Conservation (phyloP, 2,329 filamentous ascomycete genomes). For the Beauveria varroae region DNA sequence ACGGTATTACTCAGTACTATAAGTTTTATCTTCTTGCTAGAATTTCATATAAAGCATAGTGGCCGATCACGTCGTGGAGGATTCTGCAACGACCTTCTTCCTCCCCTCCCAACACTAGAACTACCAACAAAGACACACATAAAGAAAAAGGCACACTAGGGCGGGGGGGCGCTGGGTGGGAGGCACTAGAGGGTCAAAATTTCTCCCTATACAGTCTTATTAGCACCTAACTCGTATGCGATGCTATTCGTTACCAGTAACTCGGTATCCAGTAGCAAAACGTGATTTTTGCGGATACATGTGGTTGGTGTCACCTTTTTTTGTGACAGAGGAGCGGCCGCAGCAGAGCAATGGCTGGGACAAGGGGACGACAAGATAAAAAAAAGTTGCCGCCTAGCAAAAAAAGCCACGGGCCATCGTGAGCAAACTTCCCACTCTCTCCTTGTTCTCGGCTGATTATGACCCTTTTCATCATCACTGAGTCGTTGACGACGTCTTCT, state of each 20-base stretch:
- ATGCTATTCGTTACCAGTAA: slow-evolving; percentile 5
- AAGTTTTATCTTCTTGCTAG: neutral
- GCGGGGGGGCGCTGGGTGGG: neutral
- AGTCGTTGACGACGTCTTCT: neutral
- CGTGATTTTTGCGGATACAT: neutral
- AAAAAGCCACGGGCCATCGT: neutral
- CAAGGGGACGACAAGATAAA: neutral
- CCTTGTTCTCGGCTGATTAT: neutral
- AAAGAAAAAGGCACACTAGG: neutral
- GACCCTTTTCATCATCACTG: neutral
- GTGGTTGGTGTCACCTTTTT: neutral
- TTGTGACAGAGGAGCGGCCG: neutral
- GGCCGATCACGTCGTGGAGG: too few relatives aligned
- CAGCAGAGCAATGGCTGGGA: neutral
- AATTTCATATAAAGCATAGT: too few relatives aligned
- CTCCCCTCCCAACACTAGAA: neutral
- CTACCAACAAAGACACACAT: neutral
- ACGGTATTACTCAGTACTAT: neutral
- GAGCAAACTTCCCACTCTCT: neutral
- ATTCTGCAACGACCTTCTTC: too few relatives aligned
- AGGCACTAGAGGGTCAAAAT: neutral
- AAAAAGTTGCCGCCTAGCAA: neutral
- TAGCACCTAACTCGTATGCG: neutral
- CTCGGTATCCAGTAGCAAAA: neutral
- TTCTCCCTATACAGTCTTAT: slow-evolving; percentile 5